Conservation (phyloP, 176 grass and related monocot species). For the Saccharum officinarum region DNA sequence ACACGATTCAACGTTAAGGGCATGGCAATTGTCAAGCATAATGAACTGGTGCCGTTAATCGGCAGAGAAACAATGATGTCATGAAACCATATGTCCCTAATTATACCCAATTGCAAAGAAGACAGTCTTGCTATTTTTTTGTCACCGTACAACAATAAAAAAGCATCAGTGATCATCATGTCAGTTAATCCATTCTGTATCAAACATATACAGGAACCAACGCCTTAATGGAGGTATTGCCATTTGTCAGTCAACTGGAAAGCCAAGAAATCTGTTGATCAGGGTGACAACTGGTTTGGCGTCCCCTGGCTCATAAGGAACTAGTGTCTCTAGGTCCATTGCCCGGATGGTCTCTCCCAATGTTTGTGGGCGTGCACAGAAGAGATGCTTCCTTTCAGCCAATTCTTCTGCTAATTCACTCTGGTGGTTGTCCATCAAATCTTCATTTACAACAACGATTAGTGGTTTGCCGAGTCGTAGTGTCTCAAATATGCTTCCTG, state of each 20-base stretch:
- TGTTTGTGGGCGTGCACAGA: conserved; percentile 54
- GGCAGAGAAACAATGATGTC: not conserved
- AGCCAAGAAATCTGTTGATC: conserved; percentile 70
- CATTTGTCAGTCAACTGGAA: conserved; percentile 32
- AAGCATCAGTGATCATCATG: not conserved
- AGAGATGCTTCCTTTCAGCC: conserved; percentile 77
- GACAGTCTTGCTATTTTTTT: not conserved
- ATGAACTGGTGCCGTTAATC: not conserved
- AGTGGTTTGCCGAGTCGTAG: conserved; percentile 65
- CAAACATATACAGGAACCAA: not conserved
- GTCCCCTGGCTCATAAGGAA: conserved; percentile 60
- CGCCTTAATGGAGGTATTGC: not conserved
- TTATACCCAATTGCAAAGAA: not conserved
- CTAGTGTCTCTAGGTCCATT: conserved; percentile 59
- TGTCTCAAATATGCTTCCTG: conserved; percentile 92
- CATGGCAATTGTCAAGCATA: not conserved
- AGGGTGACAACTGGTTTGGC: conserved; percentile 41
- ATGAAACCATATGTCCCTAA: not conserved
- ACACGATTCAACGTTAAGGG: no score
- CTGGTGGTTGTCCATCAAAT: conserved; percentile 96
- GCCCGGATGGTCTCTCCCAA: conserved; percentile 47
- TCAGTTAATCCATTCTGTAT: not conserved
- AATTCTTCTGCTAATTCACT: conserved; percentile 79
- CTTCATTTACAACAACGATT: conserved; percentile 82
- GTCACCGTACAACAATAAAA: not conserved